phyloP scores from a whole-genome alignment of 805 yeast species.

The Saccharomycopsis lassenensis region DNA sequence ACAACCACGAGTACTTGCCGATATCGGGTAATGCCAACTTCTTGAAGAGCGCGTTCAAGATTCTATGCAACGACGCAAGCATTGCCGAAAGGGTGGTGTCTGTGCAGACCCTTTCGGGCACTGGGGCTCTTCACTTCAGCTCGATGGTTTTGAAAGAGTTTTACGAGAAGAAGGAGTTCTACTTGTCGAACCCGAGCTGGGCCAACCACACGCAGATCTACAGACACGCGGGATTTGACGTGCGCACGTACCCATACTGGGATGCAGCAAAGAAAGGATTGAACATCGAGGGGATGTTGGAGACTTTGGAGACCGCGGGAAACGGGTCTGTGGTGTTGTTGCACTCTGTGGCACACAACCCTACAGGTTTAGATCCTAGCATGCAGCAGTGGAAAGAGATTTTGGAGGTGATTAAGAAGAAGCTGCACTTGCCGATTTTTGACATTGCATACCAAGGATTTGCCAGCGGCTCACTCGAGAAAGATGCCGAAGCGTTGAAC shows the following conservation, averaged over 20 bases:
- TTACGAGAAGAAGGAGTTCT: conserved; percentile 32
- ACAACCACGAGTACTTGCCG: conserved; percentile 78
- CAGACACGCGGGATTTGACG: conserved; percentile 53
- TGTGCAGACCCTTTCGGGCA: conserved; percentile 86
- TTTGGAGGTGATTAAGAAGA: conserved; percentile 46
- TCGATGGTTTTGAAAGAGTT: conserved; percentile 61
- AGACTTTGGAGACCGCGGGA: conserved; percentile 47
- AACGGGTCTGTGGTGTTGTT: conserved; percentile 32
- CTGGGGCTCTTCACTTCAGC: conserved; percentile 84
- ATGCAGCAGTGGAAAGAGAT: conserved; percentile 72
- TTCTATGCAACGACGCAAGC: conserved; percentile 58
- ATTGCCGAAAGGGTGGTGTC: conserved; percentile 56
- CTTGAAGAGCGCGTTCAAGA: conserved; percentile 53
- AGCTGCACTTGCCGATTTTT: conserved; percentile 64
- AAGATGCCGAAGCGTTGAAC: conserved; percentile 53
- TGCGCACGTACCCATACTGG: conserved; percentile 80
- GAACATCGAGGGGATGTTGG: conserved; percentile 58
- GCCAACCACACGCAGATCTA: conserved; percentile 88
- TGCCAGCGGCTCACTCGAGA: conserved; percentile 70
- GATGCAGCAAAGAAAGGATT: conserved; percentile 57
- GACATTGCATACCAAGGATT: conserved; percentile 97
- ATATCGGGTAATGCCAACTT: conserved; percentile 69
- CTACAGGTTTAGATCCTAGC: conserved; percentile 90
- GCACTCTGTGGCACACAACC: conserved; percentile 96
- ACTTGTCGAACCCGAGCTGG: conserved; percentile 92